phyloP scores from a whole-genome alignment of 83 land plant species.

The Diphasiastrum complanatum region DNA sequence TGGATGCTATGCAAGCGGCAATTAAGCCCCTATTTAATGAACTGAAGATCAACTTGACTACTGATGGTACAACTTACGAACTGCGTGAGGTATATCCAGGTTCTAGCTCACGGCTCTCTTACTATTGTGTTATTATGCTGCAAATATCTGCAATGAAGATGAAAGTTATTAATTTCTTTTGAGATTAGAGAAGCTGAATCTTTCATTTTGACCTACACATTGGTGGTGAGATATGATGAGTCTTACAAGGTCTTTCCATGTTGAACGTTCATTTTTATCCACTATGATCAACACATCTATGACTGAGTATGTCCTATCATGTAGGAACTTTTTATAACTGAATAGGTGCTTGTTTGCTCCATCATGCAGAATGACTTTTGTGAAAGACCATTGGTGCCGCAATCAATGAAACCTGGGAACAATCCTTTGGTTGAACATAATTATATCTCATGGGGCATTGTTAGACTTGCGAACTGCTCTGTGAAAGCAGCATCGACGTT shows the following conservation, averaged over 20 bases:
- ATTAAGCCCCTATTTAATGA: conserved; percentile 34
- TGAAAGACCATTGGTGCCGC: conserved; percentile 33
- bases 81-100: conserved; percentile 9
- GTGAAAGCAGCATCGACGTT: conserved; percentile 6
- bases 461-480: conserved; percentile 22
- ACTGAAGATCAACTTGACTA: conserved; percentile 3
- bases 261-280: not conserved
- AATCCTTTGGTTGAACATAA: conserved; percentile 28
- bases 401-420: conserved; percentile 22
- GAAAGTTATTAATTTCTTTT: too few relatives aligned
- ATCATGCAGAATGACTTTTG: conserved; percentile 36
- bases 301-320: not conserved
- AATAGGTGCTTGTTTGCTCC: not conserved
- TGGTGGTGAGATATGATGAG: not conserved
- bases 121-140: not conserved
- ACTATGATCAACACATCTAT: not conserved
- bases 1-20: conserved; percentile 37
- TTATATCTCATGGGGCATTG: conserved; percentile 37
- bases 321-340: not conserved
- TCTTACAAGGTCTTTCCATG: not conserved
- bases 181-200: too few relatives aligned
- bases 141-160: too few relatives aligned
- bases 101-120: not conserved
- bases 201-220: too few relatives aligned
- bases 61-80: not conserved